Conservation (phyloP, 148 eudicot genomes). For the Bassia scoparia region DNA sequence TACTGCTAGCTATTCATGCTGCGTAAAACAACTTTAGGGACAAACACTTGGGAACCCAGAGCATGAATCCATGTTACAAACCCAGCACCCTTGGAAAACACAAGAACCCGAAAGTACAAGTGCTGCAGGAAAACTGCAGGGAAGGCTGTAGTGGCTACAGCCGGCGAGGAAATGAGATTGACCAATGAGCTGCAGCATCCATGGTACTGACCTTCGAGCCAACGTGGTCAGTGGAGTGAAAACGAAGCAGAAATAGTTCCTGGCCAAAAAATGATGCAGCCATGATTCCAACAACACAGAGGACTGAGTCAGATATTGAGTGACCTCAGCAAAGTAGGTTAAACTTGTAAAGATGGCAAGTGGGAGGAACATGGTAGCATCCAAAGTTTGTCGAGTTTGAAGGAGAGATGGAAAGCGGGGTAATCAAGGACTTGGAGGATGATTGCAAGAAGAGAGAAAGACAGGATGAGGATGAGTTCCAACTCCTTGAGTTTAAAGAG, state of each 20-base stretch:
- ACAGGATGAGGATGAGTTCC: slow-evolving; percentile 54
- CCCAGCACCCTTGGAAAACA: slow-evolving; percentile 76
- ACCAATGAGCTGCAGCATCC: slow-evolving; percentile 67
- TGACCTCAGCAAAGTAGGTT: slow-evolving; percentile 47
- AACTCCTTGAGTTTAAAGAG: slow-evolving; percentile 39
- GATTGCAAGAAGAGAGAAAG: slow-evolving; percentile 57
- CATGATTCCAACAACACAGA: slow-evolving; percentile 47
- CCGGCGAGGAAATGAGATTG: slow-evolving; percentile 50
- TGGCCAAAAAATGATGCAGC: slow-evolving; percentile 68
- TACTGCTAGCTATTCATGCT: slow-evolving; percentile 15
- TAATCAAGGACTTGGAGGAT: slow-evolving; percentile 48
- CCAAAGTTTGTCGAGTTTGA: slow-evolving; percentile 63
- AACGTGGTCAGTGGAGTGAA: slow-evolving; percentile 81
- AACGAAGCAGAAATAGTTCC: slow-evolving; percentile 68
- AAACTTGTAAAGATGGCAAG: slow-evolving; percentile 62
- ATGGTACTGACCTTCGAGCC: slow-evolving; percentile 94
- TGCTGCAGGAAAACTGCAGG: slow-evolving; percentile 56
- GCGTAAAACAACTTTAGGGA: slow-evolving; percentile 52
- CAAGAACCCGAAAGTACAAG: slow-evolving; percentile 56
- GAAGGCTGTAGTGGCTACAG: slow-evolving; percentile 36
- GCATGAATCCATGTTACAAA: slow-evolving; percentile 68
- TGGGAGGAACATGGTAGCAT: slow-evolving; percentile 79
- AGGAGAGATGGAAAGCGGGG: slow-evolving; percentile 35
- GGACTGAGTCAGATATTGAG: slow-evolving; percentile 36
- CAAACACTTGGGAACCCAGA: slow-evolving; percentile 71